These are phyloP conservation scores for Penicillium robsamsonii DNA, from an alignment of 495 filamentous ascomycete species.

Conservation along the genomic window DNA sequence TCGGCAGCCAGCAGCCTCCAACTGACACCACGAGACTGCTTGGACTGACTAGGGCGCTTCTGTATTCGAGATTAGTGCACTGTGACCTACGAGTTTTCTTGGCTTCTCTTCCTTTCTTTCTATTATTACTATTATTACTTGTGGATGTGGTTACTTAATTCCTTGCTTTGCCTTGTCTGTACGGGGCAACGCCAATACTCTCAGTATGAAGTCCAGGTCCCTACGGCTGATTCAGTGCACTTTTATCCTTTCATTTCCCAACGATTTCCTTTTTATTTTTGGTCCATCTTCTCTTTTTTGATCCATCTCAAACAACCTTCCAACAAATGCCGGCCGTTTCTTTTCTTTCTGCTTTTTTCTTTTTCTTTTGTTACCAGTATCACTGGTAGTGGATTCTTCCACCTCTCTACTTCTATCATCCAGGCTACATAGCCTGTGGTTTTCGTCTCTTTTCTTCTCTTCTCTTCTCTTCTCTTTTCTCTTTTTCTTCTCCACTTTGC, in stretches of 20 bases:
- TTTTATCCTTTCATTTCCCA: conserved; percentile 9
- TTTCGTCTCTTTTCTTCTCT: background rate
- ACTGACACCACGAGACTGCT: conserved; percentile 9
- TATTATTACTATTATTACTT: conserved; percentile 37
- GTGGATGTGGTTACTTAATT: conserved; percentile 37
- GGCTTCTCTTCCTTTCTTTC: conserved; percentile 27
- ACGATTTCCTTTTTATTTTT: conserved; percentile 7
- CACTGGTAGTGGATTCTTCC: conserved; percentile 6
- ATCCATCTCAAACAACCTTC: conserved; percentile 13
- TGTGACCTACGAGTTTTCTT: conserved; percentile 37
- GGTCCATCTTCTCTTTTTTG: conserved; percentile 11
- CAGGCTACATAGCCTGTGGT: conserved; percentile 1
- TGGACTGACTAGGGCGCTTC: conserved; percentile 14
- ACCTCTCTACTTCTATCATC: conserved; percentile 1
- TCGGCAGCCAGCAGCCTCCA: conserved; percentile 8
- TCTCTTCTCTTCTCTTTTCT: background rate
- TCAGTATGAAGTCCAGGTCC: conserved; percentile 15
- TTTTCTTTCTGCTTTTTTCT: conserved; percentile 1
- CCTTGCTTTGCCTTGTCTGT: conserved; percentile 17
- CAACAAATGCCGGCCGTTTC: conserved; percentile 21
- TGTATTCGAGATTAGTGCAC: conserved; percentile 39
- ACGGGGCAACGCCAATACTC: conserved; percentile 11
- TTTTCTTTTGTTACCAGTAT: conserved; percentile 8
- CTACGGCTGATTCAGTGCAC: conserved; percentile 11
- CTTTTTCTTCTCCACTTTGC: conserved; percentile 1